These are phyloP conservation scores for Amniculicola lignicola DNA, from an alignment of 495 filamentous ascomycete species.

Conservation along the genomic window DNA sequence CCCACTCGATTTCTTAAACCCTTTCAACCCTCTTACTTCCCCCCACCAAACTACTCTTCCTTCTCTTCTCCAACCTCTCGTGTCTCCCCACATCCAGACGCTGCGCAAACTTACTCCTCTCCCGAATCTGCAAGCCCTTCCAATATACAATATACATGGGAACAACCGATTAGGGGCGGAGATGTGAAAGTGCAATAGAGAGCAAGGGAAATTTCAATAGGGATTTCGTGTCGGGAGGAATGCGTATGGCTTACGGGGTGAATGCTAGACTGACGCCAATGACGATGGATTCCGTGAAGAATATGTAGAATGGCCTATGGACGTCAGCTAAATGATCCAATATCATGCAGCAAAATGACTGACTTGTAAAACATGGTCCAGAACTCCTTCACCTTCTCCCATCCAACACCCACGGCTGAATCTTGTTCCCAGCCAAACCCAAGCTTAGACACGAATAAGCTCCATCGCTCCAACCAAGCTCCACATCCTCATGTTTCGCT, in stretches of 20 bases:
- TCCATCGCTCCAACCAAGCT: no score
- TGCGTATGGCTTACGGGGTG: constrained; percentile 30
- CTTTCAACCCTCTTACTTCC: no score
- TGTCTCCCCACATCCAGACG: constrained; percentile 18
- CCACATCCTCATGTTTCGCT: no score
- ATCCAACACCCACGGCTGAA: no score
- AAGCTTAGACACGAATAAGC: no score
- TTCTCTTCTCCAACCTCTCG: constrained; percentile 18
- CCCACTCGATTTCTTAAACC: no score
- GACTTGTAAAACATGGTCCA: constrained; percentile 22
- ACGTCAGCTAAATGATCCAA: background rate
- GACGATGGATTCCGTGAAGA: constrained; percentile 33
- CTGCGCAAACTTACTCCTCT: constrained; percentile 49
- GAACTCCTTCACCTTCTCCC: constrained; percentile 29
- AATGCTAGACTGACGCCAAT: constrained; percentile 26
- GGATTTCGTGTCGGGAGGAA: constrained; percentile 30
- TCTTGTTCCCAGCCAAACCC: no score
- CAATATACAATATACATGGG: constrained; percentile 53
- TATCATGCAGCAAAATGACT: background rate
- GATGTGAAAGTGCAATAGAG: no score
- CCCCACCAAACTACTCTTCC: constrained; percentile 20
- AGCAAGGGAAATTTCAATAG: constrained; percentile 35
- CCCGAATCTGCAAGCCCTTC: constrained; percentile 49
- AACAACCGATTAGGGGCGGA: no score
- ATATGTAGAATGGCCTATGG: constrained; percentile 36